Conservation (phyloP, 257 asterid species). For the Solanum sejunctum region DNA sequence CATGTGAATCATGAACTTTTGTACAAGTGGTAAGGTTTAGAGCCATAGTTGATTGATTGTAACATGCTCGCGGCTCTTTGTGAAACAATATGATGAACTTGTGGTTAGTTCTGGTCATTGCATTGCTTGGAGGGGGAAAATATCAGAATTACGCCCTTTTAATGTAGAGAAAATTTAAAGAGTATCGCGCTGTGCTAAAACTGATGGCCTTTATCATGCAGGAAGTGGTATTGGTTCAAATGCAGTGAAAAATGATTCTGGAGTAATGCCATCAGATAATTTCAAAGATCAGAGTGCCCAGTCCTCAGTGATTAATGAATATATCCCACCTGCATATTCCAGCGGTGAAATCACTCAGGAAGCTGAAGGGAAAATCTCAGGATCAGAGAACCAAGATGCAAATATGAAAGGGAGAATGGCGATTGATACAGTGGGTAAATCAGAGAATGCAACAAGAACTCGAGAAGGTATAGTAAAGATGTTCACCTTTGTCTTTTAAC, state of each 20-base stretch:
- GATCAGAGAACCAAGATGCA: conserved; percentile 6
- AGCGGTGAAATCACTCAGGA: neutral
- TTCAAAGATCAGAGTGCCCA: conserved; percentile 13
- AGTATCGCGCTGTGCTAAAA: neutral
- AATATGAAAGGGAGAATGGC: conserved; percentile 3
- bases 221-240: conserved; percentile 12
- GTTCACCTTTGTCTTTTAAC: neutral
- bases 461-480: conserved; percentile 18
- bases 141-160: neutral
- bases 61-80: neutral
- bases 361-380: neutral
- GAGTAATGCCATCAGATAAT: conserved; percentile 9
- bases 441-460: neutral
- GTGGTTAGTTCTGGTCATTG: neutral
- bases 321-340: conserved; percentile 1
- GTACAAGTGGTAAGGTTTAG: neutral
- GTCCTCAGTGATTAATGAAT: conserved; percentile 6
- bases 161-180: neutral
- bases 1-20: neutral
- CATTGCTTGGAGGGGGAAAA: neutral
- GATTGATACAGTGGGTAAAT: conserved; percentile 2
- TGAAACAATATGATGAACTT: neutral
- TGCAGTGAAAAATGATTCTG: conserved; percentile 1
- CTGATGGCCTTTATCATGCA: conserved; percentile 18
- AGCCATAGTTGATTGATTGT: neutral